Evolutionary conservation across 495 filamentous ascomycete genomes (phyloP).

Genomic region (Physcia stellaris): DNA sequence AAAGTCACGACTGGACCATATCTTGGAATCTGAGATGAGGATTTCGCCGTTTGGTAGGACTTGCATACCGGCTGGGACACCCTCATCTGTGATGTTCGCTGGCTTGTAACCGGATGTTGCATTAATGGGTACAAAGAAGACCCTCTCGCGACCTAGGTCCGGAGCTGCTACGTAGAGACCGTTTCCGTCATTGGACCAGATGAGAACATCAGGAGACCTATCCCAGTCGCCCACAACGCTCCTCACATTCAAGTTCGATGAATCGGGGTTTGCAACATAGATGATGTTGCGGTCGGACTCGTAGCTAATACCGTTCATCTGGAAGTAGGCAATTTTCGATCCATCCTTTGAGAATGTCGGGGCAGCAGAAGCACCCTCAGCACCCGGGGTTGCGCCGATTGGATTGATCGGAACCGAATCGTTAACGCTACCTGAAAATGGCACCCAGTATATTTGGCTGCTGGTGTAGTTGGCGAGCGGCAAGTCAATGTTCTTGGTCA

Average conservation of each 20-base stretch:
- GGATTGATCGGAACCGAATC: constrained; percentile 24
- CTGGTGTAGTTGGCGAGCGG: constrained; percentile 26
- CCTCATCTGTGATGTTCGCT: constrained; percentile 20
- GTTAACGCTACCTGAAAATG: constrained; percentile 22
- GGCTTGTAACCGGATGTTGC: constrained; percentile 22
- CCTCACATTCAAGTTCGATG: constrained; percentile 19
- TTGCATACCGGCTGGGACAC: constrained; percentile 18
- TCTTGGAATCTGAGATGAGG: constrained; percentile 22
- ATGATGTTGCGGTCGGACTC: constrained; percentile 25
- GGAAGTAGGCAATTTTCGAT: constrained; percentile 25
- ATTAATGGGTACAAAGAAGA: constrained; percentile 23
- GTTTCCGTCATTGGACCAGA: constrained; percentile 24
- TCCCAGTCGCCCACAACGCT: constrained; percentile 28
- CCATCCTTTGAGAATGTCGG: constrained; percentile 25
- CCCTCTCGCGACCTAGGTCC: constrained; percentile 18
- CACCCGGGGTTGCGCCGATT: constrained; percentile 18
- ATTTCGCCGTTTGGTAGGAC: constrained; percentile 21
- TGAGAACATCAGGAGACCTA: constrained; percentile 21
- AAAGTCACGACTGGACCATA: constrained; percentile 24
- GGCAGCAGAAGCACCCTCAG: constrained; percentile 12
- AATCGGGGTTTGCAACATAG: constrained; percentile 22
- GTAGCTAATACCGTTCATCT: constrained; percentile 26
- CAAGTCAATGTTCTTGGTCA: constrained; percentile 29
- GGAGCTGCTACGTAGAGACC: constrained; percentile 21
- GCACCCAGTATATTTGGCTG: constrained; percentile 26